These are phyloP conservation scores for Rhizopogon vinicolor DNA, from an alignment of 768 basidiomycete genomes.

Conservation along the genomic window DNA sequence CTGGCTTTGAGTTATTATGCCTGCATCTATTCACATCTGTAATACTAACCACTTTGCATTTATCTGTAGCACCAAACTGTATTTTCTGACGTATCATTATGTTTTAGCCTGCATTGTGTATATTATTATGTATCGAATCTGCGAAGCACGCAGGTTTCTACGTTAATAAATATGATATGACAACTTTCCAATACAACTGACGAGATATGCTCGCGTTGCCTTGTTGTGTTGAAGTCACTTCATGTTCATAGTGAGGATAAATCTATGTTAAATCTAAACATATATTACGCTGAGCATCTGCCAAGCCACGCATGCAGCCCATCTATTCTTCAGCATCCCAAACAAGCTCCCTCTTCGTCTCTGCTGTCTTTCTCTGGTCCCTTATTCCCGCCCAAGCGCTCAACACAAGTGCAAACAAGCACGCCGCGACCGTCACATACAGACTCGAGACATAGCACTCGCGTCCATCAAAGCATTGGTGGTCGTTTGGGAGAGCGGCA, in stretches of 20 bases:
- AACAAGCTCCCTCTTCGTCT: slow-evolving; percentile 20
- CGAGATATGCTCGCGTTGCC: no score
- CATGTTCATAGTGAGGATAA: no score
- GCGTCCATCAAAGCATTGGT: slow-evolving; percentile 52
- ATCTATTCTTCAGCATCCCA: slow-evolving; percentile 16
- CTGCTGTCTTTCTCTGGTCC: slow-evolving; percentile 28
- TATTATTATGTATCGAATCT: not conserved
- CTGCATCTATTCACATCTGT: not conserved
- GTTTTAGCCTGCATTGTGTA: not conserved
- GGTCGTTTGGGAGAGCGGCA: slow-evolving; percentile 24
- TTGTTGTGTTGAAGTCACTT: no score
- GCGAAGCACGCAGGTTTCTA: not conserved
- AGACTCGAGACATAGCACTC: slow-evolving; percentile 59
- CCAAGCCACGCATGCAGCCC: not conserved
- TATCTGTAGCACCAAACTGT: not conserved
- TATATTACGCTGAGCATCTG: not conserved
- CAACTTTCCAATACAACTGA: no score
- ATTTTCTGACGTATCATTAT: not conserved
- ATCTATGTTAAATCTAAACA: not conserved
- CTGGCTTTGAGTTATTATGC: not conserved
- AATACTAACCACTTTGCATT: not conserved
- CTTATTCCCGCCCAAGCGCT: slow-evolving; percentile 34
- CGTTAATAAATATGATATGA: not conserved
- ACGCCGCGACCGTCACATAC: slow-evolving; percentile 38
- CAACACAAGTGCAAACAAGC: slow-evolving; percentile 29